A percentile compares a stretch with the other conserved stretches of the same genome.
Evolutionary conservation across 441 rosid genomes (phyloP).

Genomic region (Euphorbia celastroides): DNA sequence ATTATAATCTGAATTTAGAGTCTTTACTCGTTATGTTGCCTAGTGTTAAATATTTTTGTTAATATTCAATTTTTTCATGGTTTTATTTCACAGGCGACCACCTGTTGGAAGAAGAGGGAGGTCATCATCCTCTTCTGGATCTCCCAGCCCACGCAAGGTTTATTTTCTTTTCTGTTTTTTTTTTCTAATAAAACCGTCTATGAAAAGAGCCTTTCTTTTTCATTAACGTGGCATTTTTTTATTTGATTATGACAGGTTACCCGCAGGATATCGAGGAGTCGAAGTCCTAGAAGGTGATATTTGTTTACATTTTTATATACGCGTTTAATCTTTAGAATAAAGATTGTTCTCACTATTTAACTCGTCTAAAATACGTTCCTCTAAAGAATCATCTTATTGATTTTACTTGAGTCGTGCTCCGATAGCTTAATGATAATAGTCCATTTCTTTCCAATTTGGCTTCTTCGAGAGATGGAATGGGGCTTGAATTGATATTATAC

Average conservation of each 20-base stretch:
- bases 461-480: no score
- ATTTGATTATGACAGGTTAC: constrained; percentile 33
- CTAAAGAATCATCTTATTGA: no score
- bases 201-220: no score
- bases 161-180: constrained; percentile 14
- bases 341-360: no score
- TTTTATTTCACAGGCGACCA: constrained; percentile 37
- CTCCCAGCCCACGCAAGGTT: constrained; percentile 76
- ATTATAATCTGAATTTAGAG: neutral
- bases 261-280: constrained; percentile 56
- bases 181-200: no score
- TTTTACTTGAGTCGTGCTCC: no score
- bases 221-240: neutral
- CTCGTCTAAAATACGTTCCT: no score
- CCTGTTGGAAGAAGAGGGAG: constrained; percentile 59
- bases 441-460: no score
- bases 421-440: no score
- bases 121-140: constrained; percentile 59
- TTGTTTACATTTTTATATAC: no score
- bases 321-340: no score
- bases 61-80: constrained; percentile 1
- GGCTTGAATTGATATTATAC: no score
- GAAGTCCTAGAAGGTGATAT: constrained; percentile 72
- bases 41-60: neutral
- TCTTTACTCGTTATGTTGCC: neutral